Base-by-base conservation (phyloP, 257 asterid genomes). In the Plantago major region DNA sequence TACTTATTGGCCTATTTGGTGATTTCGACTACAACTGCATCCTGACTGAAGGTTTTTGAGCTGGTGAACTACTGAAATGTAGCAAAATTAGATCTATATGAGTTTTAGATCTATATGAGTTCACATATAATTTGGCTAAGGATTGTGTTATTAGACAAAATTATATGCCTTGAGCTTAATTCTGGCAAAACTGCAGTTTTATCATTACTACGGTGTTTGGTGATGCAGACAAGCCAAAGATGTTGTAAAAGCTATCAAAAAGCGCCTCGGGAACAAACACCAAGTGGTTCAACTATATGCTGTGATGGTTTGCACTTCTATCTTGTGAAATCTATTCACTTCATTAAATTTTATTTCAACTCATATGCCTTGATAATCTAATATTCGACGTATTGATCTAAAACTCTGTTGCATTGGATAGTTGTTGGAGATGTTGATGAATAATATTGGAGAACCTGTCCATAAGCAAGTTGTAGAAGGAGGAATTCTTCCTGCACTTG, bases 351-450 rank as follows among this genome's bases (percentile, higher is more conserved):
- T 44, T 22, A 10, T 30, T 30, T 30, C 37, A 30, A 30, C 37
- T 5, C 37, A 30, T 30, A 30, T 30, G 37, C 37, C 37, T 30
- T 30, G 4, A 30, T 30, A 30, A 30, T 30, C 3, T 30, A 30
- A 30, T 30, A 30, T n/a, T n/a, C n/a, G n/a, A n/a, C n/a, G n/a
- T 58, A 57, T 72, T 57, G 62, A 62, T 54, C 47, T 33, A 49
- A 50, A 69, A n/a, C n/a, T 64, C 55, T 42, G 43, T 67, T 67
- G 70, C 53, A 65, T 59, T 54, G 43, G 62, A 86, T n/a, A 92
- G 99, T 82, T 93, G 79, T 80, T 93, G 84, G 99, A 93, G 85
- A 86, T 87, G 97, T 66, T 93, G 79, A 89, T 93, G 71, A 86
- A 87, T 77, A 93, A 93, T 71, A 82, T 93, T 19, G 97, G 97